Evolutionary conservation across 208 protist species (phyloP).

Genomic region (Leishmania aethiopica): DNA sequence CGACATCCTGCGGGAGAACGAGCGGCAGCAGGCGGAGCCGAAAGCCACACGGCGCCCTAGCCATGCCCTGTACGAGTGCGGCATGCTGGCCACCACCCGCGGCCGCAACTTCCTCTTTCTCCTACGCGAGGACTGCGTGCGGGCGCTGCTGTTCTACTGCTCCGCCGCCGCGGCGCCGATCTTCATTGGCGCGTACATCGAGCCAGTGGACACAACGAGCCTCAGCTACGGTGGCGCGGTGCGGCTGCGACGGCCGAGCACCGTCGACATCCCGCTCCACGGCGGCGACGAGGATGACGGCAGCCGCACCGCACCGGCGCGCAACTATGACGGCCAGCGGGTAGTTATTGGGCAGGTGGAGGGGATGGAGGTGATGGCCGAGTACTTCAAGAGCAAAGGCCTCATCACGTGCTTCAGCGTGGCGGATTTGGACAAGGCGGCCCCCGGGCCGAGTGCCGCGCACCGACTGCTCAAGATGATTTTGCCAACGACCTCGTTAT

Average conservation of each 20-base stretch:
- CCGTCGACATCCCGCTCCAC: conserved; percentile 4
- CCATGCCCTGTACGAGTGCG: conserved; percentile 43
- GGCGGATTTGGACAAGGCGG: conserved; percentile 28
- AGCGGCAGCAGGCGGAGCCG: conserved; percentile 32
- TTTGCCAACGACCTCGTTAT: not conserved
- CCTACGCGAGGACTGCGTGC: conserved; percentile 38
- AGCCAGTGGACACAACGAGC: conserved; percentile 46
- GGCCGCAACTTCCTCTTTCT: conserved; percentile 49
- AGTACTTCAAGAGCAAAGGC: conserved; percentile 38
- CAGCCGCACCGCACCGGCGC: not conserved
- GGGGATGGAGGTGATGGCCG: conserved; percentile 30
- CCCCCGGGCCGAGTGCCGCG: conserved; percentile 33
- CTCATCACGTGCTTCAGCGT: conserved; percentile 49
- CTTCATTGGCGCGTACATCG: conserved; percentile 55
- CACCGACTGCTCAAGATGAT: conserved; percentile 45
- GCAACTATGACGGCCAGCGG: not conserved
- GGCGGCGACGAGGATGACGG: not conserved
- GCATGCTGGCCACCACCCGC: conserved; percentile 43
- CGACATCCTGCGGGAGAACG: conserved; percentile 34
- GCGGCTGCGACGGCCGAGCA: conserved; percentile 28
- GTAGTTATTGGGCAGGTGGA: conserved; percentile 26
- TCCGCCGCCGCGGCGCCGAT: conserved; percentile 40
- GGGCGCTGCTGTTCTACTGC: conserved; percentile 46
- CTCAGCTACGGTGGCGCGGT: conserved; percentile 52
- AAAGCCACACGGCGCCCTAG: conserved; percentile 27